Evolutionary conservation across 2,329 filamentous ascomycete species (phyloP).

Genomic region (Aciculosporium take): DNA sequence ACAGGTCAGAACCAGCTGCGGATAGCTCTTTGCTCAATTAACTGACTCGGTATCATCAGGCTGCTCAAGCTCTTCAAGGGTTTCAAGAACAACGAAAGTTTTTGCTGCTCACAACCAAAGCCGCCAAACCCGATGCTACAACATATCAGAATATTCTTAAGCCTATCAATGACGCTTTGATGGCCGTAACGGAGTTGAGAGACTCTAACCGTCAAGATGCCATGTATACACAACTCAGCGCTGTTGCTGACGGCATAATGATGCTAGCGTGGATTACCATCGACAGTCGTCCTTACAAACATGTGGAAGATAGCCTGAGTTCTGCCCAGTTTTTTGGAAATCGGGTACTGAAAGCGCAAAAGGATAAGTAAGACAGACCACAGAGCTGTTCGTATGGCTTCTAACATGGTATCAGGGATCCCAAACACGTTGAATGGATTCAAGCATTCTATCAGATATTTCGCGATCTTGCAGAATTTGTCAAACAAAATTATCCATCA

Average conservation of each 20-base stretch:
- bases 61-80: constrained; percentile 40
- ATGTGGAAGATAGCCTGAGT: constrained; percentile 68
- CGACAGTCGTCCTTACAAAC: constrained; percentile 68
- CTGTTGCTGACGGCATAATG: constrained; percentile 80
- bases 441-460: constrained; percentile 88
- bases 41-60: constrained; percentile 18
- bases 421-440: constrained; percentile 73
- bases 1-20: constrained; percentile 42
- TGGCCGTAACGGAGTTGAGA: constrained; percentile 64
- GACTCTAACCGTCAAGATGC: constrained; percentile 66
- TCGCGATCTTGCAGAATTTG: constrained; percentile 67
- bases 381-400: neutral
- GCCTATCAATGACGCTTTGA: constrained; percentile 71
- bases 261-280: constrained; percentile 83
- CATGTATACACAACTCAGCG: constrained; percentile 67
- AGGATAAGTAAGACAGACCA: constrained; percentile 40
- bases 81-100: constrained; percentile 82
- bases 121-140: constrained; percentile 71
- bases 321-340: constrained; percentile 92
- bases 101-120: constrained; percentile 74
- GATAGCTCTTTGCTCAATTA: constrained; percentile 51
- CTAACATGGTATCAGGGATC: constrained; percentile 41
- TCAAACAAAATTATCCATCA: constrained; percentile 66
- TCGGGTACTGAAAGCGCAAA: constrained; percentile 79
- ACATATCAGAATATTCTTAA: constrained; percentile 67